Conservation (phyloP, 1,284 basidiomycete species). For the Puccinia polysora region DNA sequence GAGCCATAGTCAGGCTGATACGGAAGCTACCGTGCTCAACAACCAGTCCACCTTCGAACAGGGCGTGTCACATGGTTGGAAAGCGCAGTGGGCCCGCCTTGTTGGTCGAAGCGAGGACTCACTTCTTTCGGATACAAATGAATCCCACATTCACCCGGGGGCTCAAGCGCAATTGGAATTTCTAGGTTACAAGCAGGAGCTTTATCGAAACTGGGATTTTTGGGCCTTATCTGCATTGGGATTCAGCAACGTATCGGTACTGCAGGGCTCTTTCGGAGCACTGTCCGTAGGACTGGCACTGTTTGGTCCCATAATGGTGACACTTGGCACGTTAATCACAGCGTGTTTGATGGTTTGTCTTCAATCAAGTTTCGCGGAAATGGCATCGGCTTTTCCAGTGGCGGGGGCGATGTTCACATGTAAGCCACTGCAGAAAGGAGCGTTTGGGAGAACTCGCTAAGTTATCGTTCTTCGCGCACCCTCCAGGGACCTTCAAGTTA, state of each 20-base stretch:
- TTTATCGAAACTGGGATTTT: conserved; percentile 39
- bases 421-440: too few species aligned
- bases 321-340: conserved; percentile 12
- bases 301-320: conserved; percentile 8
- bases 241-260: conserved; percentile 15
- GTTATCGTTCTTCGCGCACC: neutral
- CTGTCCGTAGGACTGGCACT: neutral
- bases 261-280: conserved; percentile 7
- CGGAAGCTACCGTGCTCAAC: too few species aligned
- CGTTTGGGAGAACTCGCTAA: too few species aligned
- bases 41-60: too few species aligned
- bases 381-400: conserved; percentile 39
- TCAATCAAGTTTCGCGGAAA: conserved; percentile 15
- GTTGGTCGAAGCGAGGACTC: too few species aligned
- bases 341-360: neutral
- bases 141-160: too few species aligned
- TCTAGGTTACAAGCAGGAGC: conserved; percentile 36
- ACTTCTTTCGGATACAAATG: too few species aligned
- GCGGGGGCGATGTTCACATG: conserved; percentile 42
- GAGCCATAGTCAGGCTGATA: too few species aligned
- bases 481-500: conserved; percentile 38
- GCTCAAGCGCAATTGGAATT: conserved; percentile 3
- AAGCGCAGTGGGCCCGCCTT: too few species aligned
- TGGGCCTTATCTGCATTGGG: conserved; percentile 32
- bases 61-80: too few species aligned